Conservation (phyloP, 306 rosid species). For the Ceratonia siliqua region DNA sequence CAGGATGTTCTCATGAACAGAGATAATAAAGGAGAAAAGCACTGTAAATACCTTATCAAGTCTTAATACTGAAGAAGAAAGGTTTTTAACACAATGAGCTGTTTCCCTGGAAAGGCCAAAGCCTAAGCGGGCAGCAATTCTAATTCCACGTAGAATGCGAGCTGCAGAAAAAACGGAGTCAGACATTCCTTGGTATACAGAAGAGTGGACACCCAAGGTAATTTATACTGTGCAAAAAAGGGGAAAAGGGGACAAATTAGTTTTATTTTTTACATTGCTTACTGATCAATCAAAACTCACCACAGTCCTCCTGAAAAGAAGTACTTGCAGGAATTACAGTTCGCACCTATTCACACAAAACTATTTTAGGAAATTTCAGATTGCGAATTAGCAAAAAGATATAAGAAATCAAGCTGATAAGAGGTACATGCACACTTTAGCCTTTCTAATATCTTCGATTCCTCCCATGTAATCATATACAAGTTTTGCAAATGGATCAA, state of each 20-base stretch:
- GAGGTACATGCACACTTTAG: conserved; percentile 65
- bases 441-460: conserved; percentile 65
- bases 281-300: conserved; percentile 47
- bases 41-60: conserved; percentile 73
- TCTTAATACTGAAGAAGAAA: conserved; percentile 56
- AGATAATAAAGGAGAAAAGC: conserved; percentile 28
- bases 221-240: not conserved
- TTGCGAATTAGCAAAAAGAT: conserved; percentile 32
- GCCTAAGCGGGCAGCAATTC: conserved; percentile 87
- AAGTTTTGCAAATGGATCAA: conserved; percentile 66
- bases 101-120: conserved; percentile 79
- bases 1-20: conserved; percentile 17
- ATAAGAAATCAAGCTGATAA: conserved; percentile 42
- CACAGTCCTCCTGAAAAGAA: conserved; percentile 88
- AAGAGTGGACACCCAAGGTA: not conserved
- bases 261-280: not conserved
- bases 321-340: conserved; percentile 69
- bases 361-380: conserved; percentile 32
- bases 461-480: conserved; percentile 90
- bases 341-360: conserved; percentile 68
- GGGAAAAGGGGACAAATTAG: conserved; percentile 1
- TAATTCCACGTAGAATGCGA: conserved; percentile 85
- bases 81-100: conserved; percentile 55
- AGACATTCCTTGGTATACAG: conserved; percentile 6
- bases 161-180: conserved; percentile 54